Conservation (phyloP, 495 filamentous ascomycete genomes). For the Hapsidospora chrysogenum region DNA sequence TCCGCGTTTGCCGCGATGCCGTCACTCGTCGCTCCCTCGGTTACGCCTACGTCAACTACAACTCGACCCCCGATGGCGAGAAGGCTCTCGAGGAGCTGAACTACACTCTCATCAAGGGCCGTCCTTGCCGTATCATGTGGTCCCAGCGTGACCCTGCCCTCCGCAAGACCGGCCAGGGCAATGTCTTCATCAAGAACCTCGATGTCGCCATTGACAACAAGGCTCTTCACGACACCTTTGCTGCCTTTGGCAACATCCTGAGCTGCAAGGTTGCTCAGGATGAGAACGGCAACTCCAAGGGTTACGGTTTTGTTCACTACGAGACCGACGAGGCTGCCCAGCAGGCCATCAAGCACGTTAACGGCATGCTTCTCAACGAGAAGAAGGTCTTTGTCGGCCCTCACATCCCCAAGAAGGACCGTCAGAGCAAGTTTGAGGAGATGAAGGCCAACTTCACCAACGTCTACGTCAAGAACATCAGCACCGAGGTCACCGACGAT, state of each 20-base stretch:
- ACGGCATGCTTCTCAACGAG: conserved; percentile 98
- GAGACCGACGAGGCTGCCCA: conserved; percentile 95
- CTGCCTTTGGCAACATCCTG: conserved; percentile 96
- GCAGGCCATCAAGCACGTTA: conserved; percentile 98
- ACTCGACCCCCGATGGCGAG: conserved; percentile 89
- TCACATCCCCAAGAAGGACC: conserved; percentile 99
- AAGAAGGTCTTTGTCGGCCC: conserved; percentile 99
- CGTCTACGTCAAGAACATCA: conserved; percentile 98
- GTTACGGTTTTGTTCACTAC: conserved; percentile 99
- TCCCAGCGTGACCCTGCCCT: conserved; percentile 97
- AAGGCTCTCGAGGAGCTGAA: conserved; percentile 98
- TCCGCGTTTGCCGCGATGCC: conserved; percentile 98
- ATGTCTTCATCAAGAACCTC: conserved; percentile 99
- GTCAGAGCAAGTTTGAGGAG: conserved; percentile 99
- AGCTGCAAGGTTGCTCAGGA: conserved; percentile 99
- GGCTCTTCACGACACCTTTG: conserved; percentile 98
- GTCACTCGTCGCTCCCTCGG: conserved; percentile 97
- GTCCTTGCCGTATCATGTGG: conserved; percentile 99
- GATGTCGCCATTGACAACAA: conserved; percentile 99
- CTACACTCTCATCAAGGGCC: conserved; percentile 98
- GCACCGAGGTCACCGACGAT: conserved; percentile 71
- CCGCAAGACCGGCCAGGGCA: conserved; percentile 98
- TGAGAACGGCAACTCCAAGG: conserved; percentile 88
- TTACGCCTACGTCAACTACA: conserved; percentile 99
- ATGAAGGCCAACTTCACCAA: conserved; percentile 99